Evolutionary conservation across 257 asterid genomes (phyloP).

Genomic region (Verbascum thapsus): DNA sequence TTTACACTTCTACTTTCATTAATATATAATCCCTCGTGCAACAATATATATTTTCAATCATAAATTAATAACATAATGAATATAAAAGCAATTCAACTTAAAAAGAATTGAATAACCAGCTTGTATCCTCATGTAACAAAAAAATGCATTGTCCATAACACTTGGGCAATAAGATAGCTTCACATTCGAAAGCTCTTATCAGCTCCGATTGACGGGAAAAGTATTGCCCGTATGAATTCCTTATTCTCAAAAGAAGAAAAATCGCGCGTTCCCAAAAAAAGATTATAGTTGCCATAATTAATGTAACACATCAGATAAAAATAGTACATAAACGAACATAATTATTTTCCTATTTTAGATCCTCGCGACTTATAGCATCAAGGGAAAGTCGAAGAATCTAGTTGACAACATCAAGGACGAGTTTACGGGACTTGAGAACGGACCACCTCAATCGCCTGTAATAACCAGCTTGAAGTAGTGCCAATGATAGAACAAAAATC

Average conservation of each 20-base stretch:
- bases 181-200: not conserved
- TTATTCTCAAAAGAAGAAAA: constrained; percentile 3
- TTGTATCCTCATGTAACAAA: not conserved
- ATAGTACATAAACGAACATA: not conserved
- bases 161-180: not conserved
- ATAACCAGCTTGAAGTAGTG: constrained; percentile 66
- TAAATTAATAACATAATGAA: no score
- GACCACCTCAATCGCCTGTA: constrained; percentile 68
- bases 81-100: no score
- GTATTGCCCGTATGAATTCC: not conserved
- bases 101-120: no score
- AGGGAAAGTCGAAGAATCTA: constrained; percentile 23
- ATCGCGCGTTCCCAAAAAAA: not conserved
- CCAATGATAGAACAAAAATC: constrained; percentile 62
- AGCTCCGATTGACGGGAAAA: not conserved
- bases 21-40: no score
- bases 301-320: not conserved
- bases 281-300: not conserved
- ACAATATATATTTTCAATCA: no score
- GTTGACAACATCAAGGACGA: constrained; percentile 63
- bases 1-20: no score
- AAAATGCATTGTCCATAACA: not conserved
- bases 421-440: constrained; percentile 56
- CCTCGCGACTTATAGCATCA: not conserved
- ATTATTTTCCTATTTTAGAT: not conserved